Percentiles rank a stretch among this genome's conserved stretches.
Conservation (phyloP, 2,329 filamentous ascomycete genomes). For the Claviceps spartinae region DNA sequence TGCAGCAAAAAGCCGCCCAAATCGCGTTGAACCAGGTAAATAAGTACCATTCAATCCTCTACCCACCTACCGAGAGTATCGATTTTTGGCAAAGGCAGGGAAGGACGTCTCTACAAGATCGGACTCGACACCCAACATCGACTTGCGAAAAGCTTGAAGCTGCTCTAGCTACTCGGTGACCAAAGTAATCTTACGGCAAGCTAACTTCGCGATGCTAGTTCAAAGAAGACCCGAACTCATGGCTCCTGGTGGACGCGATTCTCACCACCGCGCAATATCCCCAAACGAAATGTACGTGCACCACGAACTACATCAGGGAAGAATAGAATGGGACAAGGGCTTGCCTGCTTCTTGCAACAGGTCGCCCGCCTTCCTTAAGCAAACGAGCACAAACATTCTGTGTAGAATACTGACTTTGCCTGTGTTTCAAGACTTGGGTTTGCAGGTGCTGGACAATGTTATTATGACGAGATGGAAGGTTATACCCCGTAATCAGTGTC, state of each 20-base stretch:
- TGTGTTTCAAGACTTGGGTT: slow-evolving; percentile 55
- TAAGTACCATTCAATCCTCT: background rate
- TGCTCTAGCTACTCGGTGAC: background rate
- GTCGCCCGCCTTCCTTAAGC: background rate
- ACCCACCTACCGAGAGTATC: background rate
- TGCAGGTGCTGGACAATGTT: slow-evolving; percentile 95
- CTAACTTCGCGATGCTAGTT: slow-evolving; percentile 45
- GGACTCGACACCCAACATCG: background rate
- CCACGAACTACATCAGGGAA: background rate
- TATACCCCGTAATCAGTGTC: slow-evolving; percentile 85
- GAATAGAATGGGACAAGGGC: background rate
- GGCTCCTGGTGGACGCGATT: slow-evolving; percentile 95
- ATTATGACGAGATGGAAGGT: slow-evolving; percentile 99
- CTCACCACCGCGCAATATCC: slow-evolving; percentile 84
- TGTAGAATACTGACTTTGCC: slow-evolving; percentile 10
- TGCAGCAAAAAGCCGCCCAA: slow-evolving; percentile 90
- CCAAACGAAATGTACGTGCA: slow-evolving; percentile 79
- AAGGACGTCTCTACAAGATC: background rate
- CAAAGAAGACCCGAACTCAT: slow-evolving; percentile 97
- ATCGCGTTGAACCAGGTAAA: slow-evolving; percentile 79
- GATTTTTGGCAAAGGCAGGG: background rate
- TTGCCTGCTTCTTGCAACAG: background rate
- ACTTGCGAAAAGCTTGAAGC: background rate
- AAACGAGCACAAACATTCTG: background rate
- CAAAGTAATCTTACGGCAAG: background rate